phyloP scores from a whole-genome alignment of 1,284 basidiomycete genomes.

The Tylopilus sp. region DNA sequence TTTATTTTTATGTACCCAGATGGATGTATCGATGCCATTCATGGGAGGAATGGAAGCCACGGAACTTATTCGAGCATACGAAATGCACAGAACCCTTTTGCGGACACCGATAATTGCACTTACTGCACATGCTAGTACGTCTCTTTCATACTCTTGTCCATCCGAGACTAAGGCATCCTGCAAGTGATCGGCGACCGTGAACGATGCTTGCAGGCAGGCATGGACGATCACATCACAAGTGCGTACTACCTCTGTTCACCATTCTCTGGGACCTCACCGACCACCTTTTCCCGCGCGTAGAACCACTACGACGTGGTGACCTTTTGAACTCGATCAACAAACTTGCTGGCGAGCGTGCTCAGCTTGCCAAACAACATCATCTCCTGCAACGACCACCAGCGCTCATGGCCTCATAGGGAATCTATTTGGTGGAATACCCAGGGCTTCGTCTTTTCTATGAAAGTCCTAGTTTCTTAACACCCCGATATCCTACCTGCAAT shows the following conservation, averaged over 20 bases:
- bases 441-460: not conserved
- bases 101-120: constrained; percentile 94
- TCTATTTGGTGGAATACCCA: constrained; percentile 12
- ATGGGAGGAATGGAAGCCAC: constrained; percentile 95
- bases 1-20: constrained; percentile 55
- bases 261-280: constrained; percentile 10
- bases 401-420: constrained; percentile 36
- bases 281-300: constrained; percentile 44
- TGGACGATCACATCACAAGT: constrained; percentile 84
- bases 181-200: constrained; percentile 95
- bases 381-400: constrained; percentile 44
- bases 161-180: constrained; percentile 28
- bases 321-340: constrained; percentile 79
- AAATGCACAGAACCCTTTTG: constrained; percentile 73
- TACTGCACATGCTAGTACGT: constrained; percentile 88
- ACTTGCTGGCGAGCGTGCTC: constrained; percentile 59
- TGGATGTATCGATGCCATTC: constrained; percentile 98
- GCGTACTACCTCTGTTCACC: constrained; percentile 38
- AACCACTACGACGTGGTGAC: constrained; percentile 77
- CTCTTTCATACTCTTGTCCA: not conserved
- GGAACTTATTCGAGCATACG: constrained; percentile 80
- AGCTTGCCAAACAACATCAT: constrained; percentile 42
- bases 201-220: constrained; percentile 89
- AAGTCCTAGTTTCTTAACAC: constrained; percentile 8
- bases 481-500: constrained; percentile 30